Base-by-base conservation (phyloP, 495 filamentous ascomycete species). In the Patellaria atrata region DNA sequence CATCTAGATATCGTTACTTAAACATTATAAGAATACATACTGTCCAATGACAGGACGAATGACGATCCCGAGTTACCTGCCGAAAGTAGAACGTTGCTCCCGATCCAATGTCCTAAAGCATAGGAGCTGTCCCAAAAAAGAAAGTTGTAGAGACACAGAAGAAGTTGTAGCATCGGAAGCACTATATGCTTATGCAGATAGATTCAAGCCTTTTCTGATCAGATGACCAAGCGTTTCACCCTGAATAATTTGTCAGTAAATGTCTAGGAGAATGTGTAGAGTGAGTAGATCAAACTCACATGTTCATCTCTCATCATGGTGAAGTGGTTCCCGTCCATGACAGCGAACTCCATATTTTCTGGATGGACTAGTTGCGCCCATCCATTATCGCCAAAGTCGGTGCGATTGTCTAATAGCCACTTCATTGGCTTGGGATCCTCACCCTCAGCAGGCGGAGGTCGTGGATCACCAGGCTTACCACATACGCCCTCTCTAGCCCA, bases 401-500 rank as follows among this genome's bases (percentile, higher is more conserved):
- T 71, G 25, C 79, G 64, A 59, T 87, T 79, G 52, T 83, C 73
- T 3, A 87, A 61, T 17, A 91, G 58, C 74, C 82, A 91, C 38
- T 50, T 82, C 81, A 57, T 87, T 67, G 40, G 80, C 70, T 50
- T 76, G 2, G 79, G 79, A 38, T 78, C 75, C 44, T 58, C 55
- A 17, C 48, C 55, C 33, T 58, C 55, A 37, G 49, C 55, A 24
- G 54, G 50, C 15, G 57, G 57, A 22, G 57, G 56, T 27, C 74
- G 67, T 6, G 76, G 75, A 50, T 81, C 80, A 9, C 59, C 67
- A 0, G 75, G 73, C 18, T 69, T 62, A 28, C 74, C 69, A 62
- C 79, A 84, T 1, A 89, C 77, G 33, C 82, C 82, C 32, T 87
- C 79, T 51, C 75, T 72, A 43, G 75, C 79, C 80, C 80, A 92